Base-by-base conservation (phyloP, 2,329 filamentous ascomycete species). In the Beauveria bassiana region DNA sequence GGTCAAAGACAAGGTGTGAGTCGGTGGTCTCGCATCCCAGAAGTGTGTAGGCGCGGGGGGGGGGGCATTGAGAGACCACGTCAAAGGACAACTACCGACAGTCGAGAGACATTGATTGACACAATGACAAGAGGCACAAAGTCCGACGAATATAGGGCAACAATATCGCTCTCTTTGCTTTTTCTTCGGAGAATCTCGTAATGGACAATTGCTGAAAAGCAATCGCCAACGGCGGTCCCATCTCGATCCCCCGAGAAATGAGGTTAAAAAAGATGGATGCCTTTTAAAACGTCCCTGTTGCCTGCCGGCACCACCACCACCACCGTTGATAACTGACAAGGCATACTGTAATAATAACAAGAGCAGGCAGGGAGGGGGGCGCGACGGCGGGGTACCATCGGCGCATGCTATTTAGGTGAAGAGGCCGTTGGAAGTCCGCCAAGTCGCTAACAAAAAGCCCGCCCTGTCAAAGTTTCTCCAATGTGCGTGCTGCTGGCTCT, bases 81-180 rank as follows among this genome's bases (percentile, higher is more conserved):
- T 10, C 26, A 47, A 47, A 43, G 12, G 5, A 24, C 54, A 57
- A 57, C 42, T 57, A 57, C 54, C 54, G 54, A 57, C 54, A 57
- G 28, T 12, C 5, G 8, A 38, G 54, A 57, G 54, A 57, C 54
- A 46, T 31, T 47, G 42, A n/a, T 28, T 26, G 55, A 40, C 43
- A 47, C 45, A 34, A 34, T 31, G 24, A 26, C 24, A 38, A 38
- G 34, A 38, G 12, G 34, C 12, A 31, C 14, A 16, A 16, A 51
- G 49, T 26, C 18, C 1, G 34, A 5, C 14, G 34, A 16, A 38
- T 16, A 38, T 38, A 6, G 12, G 12, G 5, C 12, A 38, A 38
- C 34, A 38, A 38, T 38, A 14, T 38, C 34, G 34, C 12, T 38
- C 5, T 38, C 14, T 6, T 38, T 38, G 10, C 34, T 16, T 38